Conservation (phyloP, 2,329 filamentous ascomycete genomes). For the Alternaria rosae region DNA sequence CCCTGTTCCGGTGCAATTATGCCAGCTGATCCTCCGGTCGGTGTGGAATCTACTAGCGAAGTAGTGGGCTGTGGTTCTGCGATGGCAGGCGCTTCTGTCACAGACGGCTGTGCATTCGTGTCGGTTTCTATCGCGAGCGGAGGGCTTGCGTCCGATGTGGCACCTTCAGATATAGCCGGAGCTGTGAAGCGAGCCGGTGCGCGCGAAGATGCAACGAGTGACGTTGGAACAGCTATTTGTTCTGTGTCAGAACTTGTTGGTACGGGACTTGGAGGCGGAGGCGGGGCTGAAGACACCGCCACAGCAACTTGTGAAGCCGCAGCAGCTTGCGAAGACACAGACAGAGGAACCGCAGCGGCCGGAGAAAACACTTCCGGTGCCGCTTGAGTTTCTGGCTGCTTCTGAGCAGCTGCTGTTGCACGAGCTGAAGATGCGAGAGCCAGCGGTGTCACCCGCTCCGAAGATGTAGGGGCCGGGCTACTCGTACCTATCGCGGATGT, state of each 20-base stretch:
- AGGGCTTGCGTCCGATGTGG: conserved; percentile 22
- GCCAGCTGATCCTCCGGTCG: conserved; percentile 38
- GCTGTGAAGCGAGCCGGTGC: conserved; percentile 14
- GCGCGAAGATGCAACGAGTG: conserved; percentile 14
- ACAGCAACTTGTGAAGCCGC: conserved; percentile 17
- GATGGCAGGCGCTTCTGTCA: conserved; percentile 18
- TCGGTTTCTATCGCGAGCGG: conserved; percentile 17
- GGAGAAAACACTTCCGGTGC: conserved; percentile 4
- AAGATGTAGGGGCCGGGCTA: conserved; percentile 38
- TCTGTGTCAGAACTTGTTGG: conserved; percentile 43
- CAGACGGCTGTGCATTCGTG: conserved; percentile 15
- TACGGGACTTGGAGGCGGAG: conserved; percentile 24
- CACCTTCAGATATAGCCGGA: conserved; percentile 20
- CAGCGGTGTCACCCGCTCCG: conserved; percentile 28
- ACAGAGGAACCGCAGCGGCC: not conserved
- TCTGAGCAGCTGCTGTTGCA: conserved; percentile 12
- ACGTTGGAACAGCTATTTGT: conserved; percentile 34
- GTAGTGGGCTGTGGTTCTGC: conserved; percentile 25
- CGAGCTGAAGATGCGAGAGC: conserved; percentile 29
- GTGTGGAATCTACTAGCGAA: conserved; percentile 20
- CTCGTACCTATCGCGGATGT: conserved; percentile 47
- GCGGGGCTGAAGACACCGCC: conserved; percentile 15
- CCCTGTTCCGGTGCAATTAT: conserved; percentile 38
- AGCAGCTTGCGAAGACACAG: conserved; percentile 1
- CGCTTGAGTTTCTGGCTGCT: conserved; percentile 1